phyloP scores from a whole-genome alignment of 225 moss, liverwort and hornwort species.

The Climacium dendroides region DNA sequence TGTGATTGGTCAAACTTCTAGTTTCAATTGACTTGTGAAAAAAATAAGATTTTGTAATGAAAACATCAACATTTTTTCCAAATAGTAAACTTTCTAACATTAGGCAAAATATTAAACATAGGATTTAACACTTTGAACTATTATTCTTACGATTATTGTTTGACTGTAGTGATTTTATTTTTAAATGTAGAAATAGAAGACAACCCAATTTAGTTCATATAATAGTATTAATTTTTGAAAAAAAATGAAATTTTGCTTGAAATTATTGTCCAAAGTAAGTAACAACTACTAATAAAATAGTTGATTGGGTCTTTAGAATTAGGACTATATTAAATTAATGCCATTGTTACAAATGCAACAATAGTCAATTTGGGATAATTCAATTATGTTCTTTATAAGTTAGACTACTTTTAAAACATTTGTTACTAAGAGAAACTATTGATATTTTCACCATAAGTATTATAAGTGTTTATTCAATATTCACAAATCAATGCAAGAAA shows the following conservation, averaged over 20 bases:
- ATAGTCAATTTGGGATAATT: neutral
- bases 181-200: neutral
- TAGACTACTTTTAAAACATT: neutral
- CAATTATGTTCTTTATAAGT: neutral
- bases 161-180: neutral
- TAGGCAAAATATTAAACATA: neutral
- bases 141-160: neutral
- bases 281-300: neutral
- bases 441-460: neutral
- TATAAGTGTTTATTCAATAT: neutral
- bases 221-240: neutral
- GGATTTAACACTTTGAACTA: neutral
- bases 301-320: neutral
- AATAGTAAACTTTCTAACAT: neutral
- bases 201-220: neutral
- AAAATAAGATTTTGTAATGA: neutral
- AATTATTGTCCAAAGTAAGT: fast-evolving
- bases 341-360: neutral
- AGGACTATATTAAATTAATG: too few relatives aligned
- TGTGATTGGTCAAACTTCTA: neutral
- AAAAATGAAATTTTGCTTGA: neutral
- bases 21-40: neutral
- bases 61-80: neutral
- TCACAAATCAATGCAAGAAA: neutral
- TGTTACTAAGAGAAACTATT: neutral